These are phyloP conservation scores for Moricandia moricandioides DNA, from an alignment of 345 rosid genomes.

Conservation along the genomic window DNA sequence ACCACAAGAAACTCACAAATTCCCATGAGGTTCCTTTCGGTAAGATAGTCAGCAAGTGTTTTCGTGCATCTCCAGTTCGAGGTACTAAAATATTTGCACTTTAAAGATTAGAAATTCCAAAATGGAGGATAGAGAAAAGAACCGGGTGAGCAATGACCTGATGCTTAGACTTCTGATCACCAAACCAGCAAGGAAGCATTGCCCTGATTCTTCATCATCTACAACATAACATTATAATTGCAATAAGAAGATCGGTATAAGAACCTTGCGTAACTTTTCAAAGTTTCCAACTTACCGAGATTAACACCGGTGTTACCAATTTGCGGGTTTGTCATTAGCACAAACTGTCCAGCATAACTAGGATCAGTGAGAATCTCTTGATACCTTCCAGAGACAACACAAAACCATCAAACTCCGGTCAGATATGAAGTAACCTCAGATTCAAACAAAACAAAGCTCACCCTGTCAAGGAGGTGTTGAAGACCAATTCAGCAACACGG, in stretches of 20 bases:
- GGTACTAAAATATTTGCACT: slow-evolving; percentile 45
- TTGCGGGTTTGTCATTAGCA: slow-evolving; percentile 95
- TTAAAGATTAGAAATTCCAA: neutral
- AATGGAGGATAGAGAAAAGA: neutral
- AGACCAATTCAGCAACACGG: slow-evolving; percentile 92
- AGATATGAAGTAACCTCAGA: neutral
- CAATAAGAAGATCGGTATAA: neutral
- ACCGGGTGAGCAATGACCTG: slow-evolving; percentile 38
- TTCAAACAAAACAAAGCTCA: slow-evolving; percentile 18
- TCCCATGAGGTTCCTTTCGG: slow-evolving; percentile 92
- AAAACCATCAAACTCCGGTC: neutral
- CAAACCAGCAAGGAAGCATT: slow-evolving; percentile 88
- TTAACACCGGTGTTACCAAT: slow-evolving; percentile 96
- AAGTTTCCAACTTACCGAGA: slow-evolving; percentile 49
- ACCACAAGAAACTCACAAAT: slow-evolving; percentile 34
- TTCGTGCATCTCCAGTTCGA: slow-evolving; percentile 91
- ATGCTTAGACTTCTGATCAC: slow-evolving; percentile 85
- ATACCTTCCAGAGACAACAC: slow-evolving; percentile 51
- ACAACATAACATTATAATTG: neutral
- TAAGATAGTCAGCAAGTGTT: slow-evolving; percentile 73
- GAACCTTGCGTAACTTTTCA: neutral
- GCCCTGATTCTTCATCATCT: slow-evolving; percentile 92
- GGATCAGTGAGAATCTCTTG: slow-evolving; percentile 98
- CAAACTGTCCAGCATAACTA: slow-evolving; percentile 97
- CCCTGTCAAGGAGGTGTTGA: slow-evolving; percentile 97